Base-by-base conservation (phyloP, 257 asterid genomes). In the Ehretia macrophylla region DNA sequence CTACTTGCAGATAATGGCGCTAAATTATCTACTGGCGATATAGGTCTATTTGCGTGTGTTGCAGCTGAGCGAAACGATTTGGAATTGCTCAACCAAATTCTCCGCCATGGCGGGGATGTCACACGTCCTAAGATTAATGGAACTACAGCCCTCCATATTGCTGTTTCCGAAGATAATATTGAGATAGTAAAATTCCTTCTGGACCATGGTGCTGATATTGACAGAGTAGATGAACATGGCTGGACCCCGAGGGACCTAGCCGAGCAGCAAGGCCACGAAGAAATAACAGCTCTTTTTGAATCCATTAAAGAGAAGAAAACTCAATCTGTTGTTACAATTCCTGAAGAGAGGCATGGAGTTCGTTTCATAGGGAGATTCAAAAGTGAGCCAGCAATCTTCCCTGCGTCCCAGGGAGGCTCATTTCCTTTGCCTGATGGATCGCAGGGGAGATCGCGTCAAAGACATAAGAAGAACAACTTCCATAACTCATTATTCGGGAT, bases 401-500 rank as follows among this genome's bases (percentile, higher is more conserved):
- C 68, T 1, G 17, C 14, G 14, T 32, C 40, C 8, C 58, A 62
- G 46, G 49, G 14, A 12, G 23, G 58, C 64, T 35, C 73, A 2
- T 66, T 63, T 54, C 64, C 75, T 32, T 62, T 56, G 6, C n/a
- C 69, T 0, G 90, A 75, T 44, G 80, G 79, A 14, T 63, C 81
- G 23, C 77, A 75, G 80, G 83, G 84, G 0, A 37, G 76, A 39
- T 64, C 88, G 40, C 80, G 83, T 19, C 77, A 79, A 1, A 74
- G 86, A 52, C 83, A 90, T 3, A 79, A 78, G 79, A 58, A 71
- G 17, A 81, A 68, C 42, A 79, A 77, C 57, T 86, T 80, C 61
- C 70, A 78, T 38, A 89, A 89, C 63, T 89, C 97, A 60, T 74
- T 89, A 16, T 86, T 86, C 19, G 97, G 97, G 70, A 79, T 89